phyloP scores from a whole-genome alignment of 306 rosid genomes.

The Gillenia trifoliata region DNA sequence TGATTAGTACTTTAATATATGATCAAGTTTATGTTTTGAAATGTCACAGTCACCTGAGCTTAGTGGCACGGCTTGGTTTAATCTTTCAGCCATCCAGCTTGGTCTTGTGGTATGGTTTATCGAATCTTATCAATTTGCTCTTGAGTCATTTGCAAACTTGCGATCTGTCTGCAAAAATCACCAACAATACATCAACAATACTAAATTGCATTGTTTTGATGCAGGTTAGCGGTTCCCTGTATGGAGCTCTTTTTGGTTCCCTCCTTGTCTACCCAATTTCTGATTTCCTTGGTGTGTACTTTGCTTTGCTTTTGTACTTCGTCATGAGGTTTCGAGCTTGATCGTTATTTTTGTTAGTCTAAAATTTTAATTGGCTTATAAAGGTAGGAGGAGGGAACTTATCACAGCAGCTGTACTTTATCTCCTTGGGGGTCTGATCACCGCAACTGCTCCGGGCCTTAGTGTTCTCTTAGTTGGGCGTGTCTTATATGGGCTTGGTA shows the following conservation, averaged over 20 bases:
- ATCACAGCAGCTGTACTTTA: slow-evolving; percentile 63
- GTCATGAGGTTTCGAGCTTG: slow-evolving; percentile 18
- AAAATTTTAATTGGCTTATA: slow-evolving; percentile 17
- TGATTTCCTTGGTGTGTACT: slow-evolving; percentile 77
- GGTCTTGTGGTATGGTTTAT: slow-evolving; percentile 81
- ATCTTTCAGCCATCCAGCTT: slow-evolving; percentile 73
- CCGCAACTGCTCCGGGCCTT: slow-evolving; percentile 71
- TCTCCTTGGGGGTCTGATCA: slow-evolving; percentile 56
- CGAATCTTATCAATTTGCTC: slow-evolving; percentile 9
- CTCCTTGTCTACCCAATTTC: slow-evolving; percentile 69
- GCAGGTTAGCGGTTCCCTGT: slow-evolving; percentile 90
- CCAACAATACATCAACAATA: not conserved
- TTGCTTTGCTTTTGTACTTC: slow-evolving; percentile 20
- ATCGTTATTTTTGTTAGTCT: slow-evolving; percentile 20
- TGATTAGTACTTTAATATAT: not conserved
- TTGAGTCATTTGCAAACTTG: slow-evolving; percentile 9
- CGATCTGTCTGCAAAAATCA: not conserved
- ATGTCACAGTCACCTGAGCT: slow-evolving; percentile 82
- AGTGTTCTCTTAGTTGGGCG: slow-evolving; percentile 74
- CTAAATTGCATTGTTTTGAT: not conserved
- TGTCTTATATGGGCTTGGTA: slow-evolving; percentile 86
- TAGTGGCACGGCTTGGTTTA: slow-evolving; percentile 79
- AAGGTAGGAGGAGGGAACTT: slow-evolving; percentile 85
- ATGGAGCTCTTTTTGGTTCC: slow-evolving; percentile 96
- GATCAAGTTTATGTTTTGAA: slow-evolving; percentile 7